Conservation (phyloP, 192 early-diverging fungal species). For the Backusella psychrophila region DNA sequence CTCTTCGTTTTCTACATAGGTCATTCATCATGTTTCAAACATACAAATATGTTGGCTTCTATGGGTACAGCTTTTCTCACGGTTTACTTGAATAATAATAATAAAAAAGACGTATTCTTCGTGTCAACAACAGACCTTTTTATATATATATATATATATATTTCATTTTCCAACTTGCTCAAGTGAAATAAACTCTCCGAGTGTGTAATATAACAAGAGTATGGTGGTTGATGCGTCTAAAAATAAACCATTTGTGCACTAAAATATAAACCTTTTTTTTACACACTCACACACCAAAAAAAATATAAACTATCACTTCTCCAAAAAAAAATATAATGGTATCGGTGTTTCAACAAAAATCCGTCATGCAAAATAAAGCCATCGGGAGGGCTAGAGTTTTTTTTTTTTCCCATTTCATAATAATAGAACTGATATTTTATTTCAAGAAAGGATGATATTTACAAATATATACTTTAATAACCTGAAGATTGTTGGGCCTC, state of each 20-base stretch:
- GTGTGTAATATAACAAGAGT: too few species aligned
- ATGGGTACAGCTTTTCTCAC: background rate
- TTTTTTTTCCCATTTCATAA: background rate
- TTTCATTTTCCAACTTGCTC: background rate
- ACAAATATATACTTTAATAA: background rate
- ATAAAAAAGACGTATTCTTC: too few species aligned
- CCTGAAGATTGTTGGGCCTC: constrained; percentile 14
- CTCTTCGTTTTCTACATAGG: background rate
- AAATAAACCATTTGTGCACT: background rate
- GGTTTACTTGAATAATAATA: background rate
- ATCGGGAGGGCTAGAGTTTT: background rate
- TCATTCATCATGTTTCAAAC: background rate
- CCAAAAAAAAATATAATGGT: too few species aligned
- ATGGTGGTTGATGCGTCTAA: background rate
- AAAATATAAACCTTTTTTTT: background rate
- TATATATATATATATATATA: background rate
- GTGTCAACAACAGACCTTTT: background rate
- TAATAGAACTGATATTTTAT: background rate
- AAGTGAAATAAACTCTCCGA: background rate
- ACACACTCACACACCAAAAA: background rate
- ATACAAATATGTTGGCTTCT: background rate
- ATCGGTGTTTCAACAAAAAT: background rate
- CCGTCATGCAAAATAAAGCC: background rate
- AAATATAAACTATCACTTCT: background rate
- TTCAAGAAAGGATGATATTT: background rate